phyloP scores from a whole-genome alignment of 805 yeast species.

The Peterozyma toletana region DNA sequence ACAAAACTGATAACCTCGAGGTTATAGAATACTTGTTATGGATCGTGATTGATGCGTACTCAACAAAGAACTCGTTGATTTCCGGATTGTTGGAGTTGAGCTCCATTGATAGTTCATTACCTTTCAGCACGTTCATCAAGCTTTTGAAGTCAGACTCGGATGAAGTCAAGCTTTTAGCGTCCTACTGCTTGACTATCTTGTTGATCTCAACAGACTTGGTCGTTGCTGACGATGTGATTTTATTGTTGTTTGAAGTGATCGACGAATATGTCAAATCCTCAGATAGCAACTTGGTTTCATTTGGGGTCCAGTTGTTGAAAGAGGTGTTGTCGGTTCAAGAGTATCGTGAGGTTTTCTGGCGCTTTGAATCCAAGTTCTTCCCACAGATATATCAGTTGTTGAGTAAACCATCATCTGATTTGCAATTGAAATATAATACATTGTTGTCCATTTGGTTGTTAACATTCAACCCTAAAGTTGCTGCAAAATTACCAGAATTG shows the following conservation, averaged over 20 bases:
- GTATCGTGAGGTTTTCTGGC: conserved; percentile 49
- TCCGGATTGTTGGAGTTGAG: conserved; percentile 32
- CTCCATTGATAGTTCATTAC: conserved; percentile 34
- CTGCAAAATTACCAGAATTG: conserved; percentile 37
- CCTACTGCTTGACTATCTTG: conserved; percentile 46
- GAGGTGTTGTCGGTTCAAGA: conserved; percentile 48
- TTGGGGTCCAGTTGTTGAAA: conserved; percentile 59
- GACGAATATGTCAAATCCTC: conserved; percentile 21
- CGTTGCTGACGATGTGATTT: conserved; percentile 25
- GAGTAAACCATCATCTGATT: conserved; percentile 35
- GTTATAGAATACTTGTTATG: conserved; percentile 13
- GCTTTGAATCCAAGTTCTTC: conserved; percentile 30
- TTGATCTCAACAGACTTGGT: conserved; percentile 23
- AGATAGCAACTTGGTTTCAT: conserved; percentile 45
- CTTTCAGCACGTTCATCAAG: conserved; percentile 45
- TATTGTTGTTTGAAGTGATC: conserved; percentile 30
- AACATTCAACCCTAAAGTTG: conserved; percentile 58
- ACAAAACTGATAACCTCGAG: conserved; percentile 1
- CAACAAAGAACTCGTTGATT: background rate
- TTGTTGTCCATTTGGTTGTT: conserved; percentile 79
- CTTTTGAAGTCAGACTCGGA: conserved; percentile 50
- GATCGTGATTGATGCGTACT: conserved; percentile 17
- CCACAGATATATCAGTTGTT: conserved; percentile 45
- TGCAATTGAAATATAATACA: conserved; percentile 80
- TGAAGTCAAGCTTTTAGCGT: conserved; percentile 46